Conservation (phyloP, 768 basidiomycete genomes). For the Mycena rosella region DNA sequence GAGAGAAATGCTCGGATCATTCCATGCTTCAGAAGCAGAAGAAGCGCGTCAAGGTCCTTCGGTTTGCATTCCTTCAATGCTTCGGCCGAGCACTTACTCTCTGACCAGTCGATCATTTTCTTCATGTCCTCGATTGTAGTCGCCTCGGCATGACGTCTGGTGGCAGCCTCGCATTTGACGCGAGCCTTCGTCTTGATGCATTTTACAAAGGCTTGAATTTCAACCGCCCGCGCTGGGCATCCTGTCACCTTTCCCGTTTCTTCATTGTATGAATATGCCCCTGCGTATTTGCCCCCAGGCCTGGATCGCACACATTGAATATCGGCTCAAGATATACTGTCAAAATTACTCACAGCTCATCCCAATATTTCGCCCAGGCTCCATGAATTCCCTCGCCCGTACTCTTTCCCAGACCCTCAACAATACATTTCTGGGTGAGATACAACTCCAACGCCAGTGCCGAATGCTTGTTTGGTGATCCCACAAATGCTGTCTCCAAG, state of each 20-base stretch:
- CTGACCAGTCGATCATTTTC: slow-evolving; percentile 44
- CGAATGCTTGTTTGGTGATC: slow-evolving; percentile 44
- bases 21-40: slow-evolving; percentile 41
- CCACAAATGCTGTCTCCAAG: slow-evolving; percentile 45
- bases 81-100: slow-evolving; percentile 34
- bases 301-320: slow-evolving; percentile 1
- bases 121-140: slow-evolving; percentile 49
- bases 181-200: slow-evolving; percentile 40
- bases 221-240: slow-evolving; percentile 43
- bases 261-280: slow-evolving; percentile 44
- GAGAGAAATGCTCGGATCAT: slow-evolving; percentile 46
- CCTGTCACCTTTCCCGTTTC: slow-evolving; percentile 41
- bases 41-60: slow-evolving; percentile 16
- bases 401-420: slow-evolving; percentile 33
- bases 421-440: slow-evolving; percentile 48
- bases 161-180: slow-evolving; percentile 38
- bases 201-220: slow-evolving; percentile 41
- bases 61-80: slow-evolving; percentile 17
- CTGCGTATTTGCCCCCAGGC: slow-evolving; percentile 38
- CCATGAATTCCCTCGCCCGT: slow-evolving; percentile 44
- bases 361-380: slow-evolving; percentile 46
- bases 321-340: background rate
- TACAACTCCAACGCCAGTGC: slow-evolving; percentile 42
- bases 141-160: slow-evolving; percentile 47
- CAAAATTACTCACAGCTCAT: slow-evolving; percentile 41